Evolutionary conservation across 2,329 filamentous ascomycete species (phyloP).

Genomic region (Arthrocladium fulminans): DNA sequence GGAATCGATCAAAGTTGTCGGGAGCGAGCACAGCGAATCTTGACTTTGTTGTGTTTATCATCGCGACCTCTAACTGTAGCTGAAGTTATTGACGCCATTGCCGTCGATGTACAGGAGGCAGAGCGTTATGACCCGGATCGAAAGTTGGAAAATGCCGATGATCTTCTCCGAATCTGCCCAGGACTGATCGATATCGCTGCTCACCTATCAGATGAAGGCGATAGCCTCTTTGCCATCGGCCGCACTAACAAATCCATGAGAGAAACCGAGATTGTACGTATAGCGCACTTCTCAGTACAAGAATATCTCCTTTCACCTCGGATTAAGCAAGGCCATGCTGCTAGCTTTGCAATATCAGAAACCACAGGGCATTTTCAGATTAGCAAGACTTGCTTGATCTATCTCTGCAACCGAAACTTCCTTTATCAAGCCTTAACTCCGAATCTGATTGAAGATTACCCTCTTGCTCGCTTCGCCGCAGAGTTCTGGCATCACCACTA

Average conservation of each 20-base stretch:
- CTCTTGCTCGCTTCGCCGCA: conserved; percentile 13
- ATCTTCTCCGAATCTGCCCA: conserved; percentile 21
- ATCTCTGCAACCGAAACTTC: conserved; percentile 9
- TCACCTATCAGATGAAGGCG: neutral
- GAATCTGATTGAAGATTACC: conserved; percentile 8
- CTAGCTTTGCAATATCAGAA: conserved; percentile 26
- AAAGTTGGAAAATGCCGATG: conserved; percentile 13
- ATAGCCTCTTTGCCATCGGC: neutral
- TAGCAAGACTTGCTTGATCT: conserved; percentile 13
- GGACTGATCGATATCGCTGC: conserved; percentile 21
- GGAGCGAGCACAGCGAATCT: conserved; percentile 1
- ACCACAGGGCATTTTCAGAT: conserved; percentile 7
- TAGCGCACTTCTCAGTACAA: conserved; percentile 29
- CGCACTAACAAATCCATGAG: neutral
- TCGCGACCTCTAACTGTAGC: neutral
- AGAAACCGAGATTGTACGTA: conserved; percentile 13
- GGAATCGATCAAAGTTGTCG: neutral
- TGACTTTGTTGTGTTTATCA: conserved; percentile 1
- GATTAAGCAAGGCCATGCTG: conserved; percentile 10
- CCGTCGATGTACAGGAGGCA: conserved; percentile 1
- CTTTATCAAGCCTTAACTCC: conserved; percentile 6
- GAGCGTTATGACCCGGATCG: neutral
- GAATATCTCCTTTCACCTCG: conserved; percentile 27
- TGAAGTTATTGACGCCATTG: conserved; percentile 1
- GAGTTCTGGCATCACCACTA: conserved; percentile 12